Evolutionary conservation across 2,329 filamentous ascomycete species (phyloP).

Genomic region (Ophiostoma sp.): DNA sequence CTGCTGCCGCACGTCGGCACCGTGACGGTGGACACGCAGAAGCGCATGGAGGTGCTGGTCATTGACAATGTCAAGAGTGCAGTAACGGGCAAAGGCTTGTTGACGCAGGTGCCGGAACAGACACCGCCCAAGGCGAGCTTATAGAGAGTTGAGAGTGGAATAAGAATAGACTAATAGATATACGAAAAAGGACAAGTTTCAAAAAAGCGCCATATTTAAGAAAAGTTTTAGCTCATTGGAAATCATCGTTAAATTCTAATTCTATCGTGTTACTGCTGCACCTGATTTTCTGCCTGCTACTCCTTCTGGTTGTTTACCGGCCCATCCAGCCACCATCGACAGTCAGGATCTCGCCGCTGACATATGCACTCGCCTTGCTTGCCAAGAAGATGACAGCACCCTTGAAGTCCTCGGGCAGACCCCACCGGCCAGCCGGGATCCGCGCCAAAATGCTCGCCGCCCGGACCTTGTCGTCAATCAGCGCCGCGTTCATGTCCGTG

Average conservation of each 20-base stretch:
- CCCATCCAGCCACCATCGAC: constrained; percentile 96
- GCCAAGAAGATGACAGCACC: constrained; percentile 77
- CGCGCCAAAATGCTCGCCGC: constrained; percentile 72
- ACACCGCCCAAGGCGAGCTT: not conserved
- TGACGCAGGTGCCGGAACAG: constrained; percentile 7
- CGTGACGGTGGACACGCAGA: constrained; percentile 53
- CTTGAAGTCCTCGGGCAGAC: constrained; percentile 82
- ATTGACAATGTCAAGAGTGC: constrained; percentile 22
- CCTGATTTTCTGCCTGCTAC: not conserved
- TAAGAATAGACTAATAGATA: not conserved
- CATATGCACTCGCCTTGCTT: constrained; percentile 73
- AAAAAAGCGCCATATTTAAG: not conserved
- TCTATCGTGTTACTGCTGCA: not conserved
- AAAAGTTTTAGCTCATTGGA: not conserved
- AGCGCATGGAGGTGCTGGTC: constrained; percentile 18
- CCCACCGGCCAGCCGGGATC: constrained; percentile 85
- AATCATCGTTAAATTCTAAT: not conserved
- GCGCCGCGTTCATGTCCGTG: constrained; percentile 90
- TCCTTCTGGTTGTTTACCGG: constrained; percentile 51
- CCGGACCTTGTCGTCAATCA: constrained; percentile 70
- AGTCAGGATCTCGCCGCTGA: constrained; percentile 77
- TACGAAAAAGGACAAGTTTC: not conserved
- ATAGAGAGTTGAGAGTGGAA: not conserved
- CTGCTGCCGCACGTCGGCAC: constrained; percentile 69
- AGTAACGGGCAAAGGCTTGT: constrained; percentile 7